These are phyloP conservation scores for Coprinopsis sp. DNA, from an alignment of 768 basidiomycete genomes.

Conservation along the genomic window DNA sequence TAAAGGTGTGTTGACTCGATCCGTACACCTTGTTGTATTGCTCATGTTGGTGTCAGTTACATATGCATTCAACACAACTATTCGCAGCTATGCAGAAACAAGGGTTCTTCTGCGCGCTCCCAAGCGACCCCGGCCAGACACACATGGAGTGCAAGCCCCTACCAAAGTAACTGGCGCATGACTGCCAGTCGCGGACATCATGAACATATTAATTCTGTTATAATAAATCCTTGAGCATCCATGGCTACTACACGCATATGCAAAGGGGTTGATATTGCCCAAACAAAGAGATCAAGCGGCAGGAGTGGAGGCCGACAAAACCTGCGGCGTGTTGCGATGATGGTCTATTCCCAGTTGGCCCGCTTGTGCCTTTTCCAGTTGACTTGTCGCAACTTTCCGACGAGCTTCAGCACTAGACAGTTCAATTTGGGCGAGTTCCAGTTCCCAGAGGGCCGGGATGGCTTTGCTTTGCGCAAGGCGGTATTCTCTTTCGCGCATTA, in stretches of 20 bases:
- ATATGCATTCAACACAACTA: conserved; percentile 57
- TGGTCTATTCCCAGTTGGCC: conserved; percentile 59
- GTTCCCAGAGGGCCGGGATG: conserved; percentile 54
- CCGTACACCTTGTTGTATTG: not conserved
- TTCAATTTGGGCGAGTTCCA: conserved; percentile 57
- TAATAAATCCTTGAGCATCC: too few relatives aligned
- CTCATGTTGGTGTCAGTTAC: conserved; percentile 34
- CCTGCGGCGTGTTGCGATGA: not conserved
- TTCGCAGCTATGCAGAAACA: conserved; percentile 73
- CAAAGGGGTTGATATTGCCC: too few relatives aligned
- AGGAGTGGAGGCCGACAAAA: not conserved
- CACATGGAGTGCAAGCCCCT: conserved; percentile 70
- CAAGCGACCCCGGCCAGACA: conserved; percentile 59
- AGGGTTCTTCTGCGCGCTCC: conserved; percentile 66
- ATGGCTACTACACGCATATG: too few relatives aligned
- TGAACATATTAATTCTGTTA: not conserved
- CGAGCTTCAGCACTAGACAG: conserved; percentile 54
- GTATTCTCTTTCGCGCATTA: conserved; percentile 1
- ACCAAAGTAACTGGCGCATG: conserved; percentile 30
- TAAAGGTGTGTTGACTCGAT: conserved; percentile 37
- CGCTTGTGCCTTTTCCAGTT: conserved; percentile 56
- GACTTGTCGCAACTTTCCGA: conserved; percentile 51
- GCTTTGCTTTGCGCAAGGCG: not conserved
- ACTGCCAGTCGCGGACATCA: not conserved
- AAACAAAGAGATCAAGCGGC: too few relatives aligned